Percentiles rank a stretch among this genome's conserved stretches.
Evolutionary conservation across 805 yeast species (phyloP).

Genomic region (Myxozyma geophila): DNA sequence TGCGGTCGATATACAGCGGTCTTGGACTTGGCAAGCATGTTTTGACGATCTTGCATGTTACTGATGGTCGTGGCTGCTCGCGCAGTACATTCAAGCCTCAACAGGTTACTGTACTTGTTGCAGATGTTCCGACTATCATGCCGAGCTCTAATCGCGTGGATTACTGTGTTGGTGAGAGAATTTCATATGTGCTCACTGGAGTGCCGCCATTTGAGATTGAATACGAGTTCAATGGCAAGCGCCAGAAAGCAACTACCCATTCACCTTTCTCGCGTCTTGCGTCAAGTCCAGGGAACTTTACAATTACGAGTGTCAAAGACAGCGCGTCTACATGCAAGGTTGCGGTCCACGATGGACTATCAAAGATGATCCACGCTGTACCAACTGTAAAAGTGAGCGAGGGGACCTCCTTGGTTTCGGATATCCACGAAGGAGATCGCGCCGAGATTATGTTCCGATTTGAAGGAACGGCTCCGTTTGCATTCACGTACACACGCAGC

Average conservation of each 20-base stretch:
- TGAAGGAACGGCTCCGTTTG: slow-evolving; percentile 89
- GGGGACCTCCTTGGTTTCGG: slow-evolving; percentile 75
- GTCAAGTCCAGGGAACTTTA: slow-evolving; percentile 75
- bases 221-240: slow-evolving; percentile 70
- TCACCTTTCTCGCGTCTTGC: slow-evolving; percentile 71
- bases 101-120: slow-evolving; percentile 60
- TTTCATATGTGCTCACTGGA: slow-evolving; percentile 76
- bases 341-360: slow-evolving; percentile 40
- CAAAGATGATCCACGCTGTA: slow-evolving; percentile 56
- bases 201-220: slow-evolving; percentile 75
- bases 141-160: slow-evolving; percentile 51
- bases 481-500: slow-evolving; percentile 80
- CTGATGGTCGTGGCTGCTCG: slow-evolving; percentile 73
- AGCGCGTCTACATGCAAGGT: slow-evolving; percentile 69
- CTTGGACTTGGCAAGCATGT: slow-evolving; percentile 73
- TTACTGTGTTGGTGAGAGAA: slow-evolving; percentile 92
- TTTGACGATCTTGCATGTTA: slow-evolving; percentile 60
- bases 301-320: slow-evolving; percentile 72
- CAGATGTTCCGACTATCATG: slow-evolving; percentile 75
- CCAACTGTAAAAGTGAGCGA: slow-evolving; percentile 83
- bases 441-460: slow-evolving; percentile 84
- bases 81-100: slow-evolving; percentile 47
- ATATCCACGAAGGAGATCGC: slow-evolving; percentile 92
- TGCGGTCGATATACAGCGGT: slow-evolving; percentile 54
- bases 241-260: slow-evolving; percentile 58